Evolutionary conservation across 352 stramenopile genomes (phyloP).

Genomic region (Pythium angustatum): DNA sequence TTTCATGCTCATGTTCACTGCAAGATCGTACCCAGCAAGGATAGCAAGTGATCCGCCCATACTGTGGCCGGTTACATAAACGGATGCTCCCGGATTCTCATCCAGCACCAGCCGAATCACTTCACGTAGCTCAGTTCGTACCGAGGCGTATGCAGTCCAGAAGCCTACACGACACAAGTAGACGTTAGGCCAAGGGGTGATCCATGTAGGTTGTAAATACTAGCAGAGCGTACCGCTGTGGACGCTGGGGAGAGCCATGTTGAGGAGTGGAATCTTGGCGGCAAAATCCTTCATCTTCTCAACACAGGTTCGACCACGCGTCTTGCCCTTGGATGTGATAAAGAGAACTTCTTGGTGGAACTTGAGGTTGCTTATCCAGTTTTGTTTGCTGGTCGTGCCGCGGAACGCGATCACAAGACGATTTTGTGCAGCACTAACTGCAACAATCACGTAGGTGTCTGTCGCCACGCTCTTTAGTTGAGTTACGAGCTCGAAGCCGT

Average conservation of each 20-base stretch:
- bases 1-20: constrained; percentile 83
- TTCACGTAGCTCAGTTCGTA: constrained; percentile 76
- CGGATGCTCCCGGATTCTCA: constrained; percentile 78
- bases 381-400: constrained; percentile 82
- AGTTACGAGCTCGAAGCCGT: constrained; percentile 84
- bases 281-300: constrained; percentile 61
- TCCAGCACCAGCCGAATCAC: constrained; percentile 77
- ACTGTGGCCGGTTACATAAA: constrained; percentile 93
- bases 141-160: constrained; percentile 83
- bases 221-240: constrained; percentile 57
- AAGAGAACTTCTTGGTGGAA: constrained; percentile 80
- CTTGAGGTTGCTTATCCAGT: constrained; percentile 89
- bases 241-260: constrained; percentile 82
- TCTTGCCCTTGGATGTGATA: constrained; percentile 66
- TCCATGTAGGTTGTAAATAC: constrained; percentile 1
- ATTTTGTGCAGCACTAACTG: constrained; percentile 57
- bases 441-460: constrained; percentile 74
- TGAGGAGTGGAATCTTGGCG: constrained; percentile 79
- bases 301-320: constrained; percentile 53
- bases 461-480: constrained; percentile 71
- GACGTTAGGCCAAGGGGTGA: background rate
- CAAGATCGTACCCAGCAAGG: constrained; percentile 84
- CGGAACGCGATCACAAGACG: constrained; percentile 86
- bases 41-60: constrained; percentile 91
- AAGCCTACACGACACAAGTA: constrained; percentile 48